Conservation (phyloP, 2,329 filamentous ascomycete genomes). For the Penicillium sp. region DNA sequence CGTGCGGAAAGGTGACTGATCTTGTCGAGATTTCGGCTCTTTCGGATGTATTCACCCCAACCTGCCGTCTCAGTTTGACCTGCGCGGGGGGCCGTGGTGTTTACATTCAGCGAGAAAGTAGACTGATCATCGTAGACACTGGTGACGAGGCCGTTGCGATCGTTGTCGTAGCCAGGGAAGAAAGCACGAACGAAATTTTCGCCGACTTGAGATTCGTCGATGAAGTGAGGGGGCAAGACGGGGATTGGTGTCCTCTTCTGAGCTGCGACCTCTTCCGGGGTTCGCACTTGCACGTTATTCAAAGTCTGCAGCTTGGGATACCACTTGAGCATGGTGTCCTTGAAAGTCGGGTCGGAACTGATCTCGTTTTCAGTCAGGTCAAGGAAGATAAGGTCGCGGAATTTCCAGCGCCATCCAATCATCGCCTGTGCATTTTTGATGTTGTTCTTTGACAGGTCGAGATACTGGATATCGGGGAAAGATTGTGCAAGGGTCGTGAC, state of each 20-base stretch:
- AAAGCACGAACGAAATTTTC: slow-evolving; percentile 74
- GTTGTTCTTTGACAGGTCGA: slow-evolving; percentile 83
- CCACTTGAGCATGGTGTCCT: slow-evolving; percentile 70
- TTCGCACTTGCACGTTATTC: slow-evolving; percentile 71
- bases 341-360: slow-evolving; percentile 59
- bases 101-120: slow-evolving; percentile 72
- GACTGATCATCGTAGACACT: slow-evolving; percentile 74
- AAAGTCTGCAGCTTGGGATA: slow-evolving; percentile 77
- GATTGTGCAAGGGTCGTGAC: slow-evolving; percentile 74
- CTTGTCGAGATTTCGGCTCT: slow-evolving; percentile 73
- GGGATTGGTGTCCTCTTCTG: slow-evolving; percentile 58
- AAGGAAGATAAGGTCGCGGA: slow-evolving; percentile 75
- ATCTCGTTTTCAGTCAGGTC: slow-evolving; percentile 76
- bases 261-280: slow-evolving; percentile 65
- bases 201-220: slow-evolving; percentile 70
- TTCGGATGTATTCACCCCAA: slow-evolving; percentile 73
- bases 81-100: slow-evolving; percentile 56
- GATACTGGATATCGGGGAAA: slow-evolving; percentile 80
- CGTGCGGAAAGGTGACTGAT: slow-evolving; percentile 61
- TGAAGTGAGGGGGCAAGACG: slow-evolving; percentile 65
- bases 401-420: slow-evolving; percentile 73
- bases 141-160: slow-evolving; percentile 61
- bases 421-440: slow-evolving; percentile 67
- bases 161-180: slow-evolving; percentile 68
- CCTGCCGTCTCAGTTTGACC: slow-evolving; percentile 45